phyloP scores from a whole-genome alignment of 352 stramenopile genomes.

The Phytophthora macrochlamydospora region DNA sequence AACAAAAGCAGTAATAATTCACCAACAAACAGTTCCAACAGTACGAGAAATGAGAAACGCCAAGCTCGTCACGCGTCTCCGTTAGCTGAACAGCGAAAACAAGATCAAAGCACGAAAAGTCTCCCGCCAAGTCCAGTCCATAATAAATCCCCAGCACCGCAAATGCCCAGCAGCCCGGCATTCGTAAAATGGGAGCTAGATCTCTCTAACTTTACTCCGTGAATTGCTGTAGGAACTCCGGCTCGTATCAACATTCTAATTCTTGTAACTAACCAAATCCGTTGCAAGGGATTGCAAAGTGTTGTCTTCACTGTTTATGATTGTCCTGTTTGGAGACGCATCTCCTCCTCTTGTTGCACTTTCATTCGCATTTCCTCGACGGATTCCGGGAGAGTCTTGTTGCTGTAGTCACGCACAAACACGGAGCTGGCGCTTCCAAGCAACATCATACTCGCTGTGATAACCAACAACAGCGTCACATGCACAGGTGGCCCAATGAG shows the following conservation, averaged over 20 bases:
- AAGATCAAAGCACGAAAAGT: neutral
- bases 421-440: conserved; percentile 68
- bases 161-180: conserved; percentile 17
- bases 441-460: conserved; percentile 85
- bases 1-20: conserved; percentile 3
- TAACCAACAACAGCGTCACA: conserved; percentile 70
- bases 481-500: conserved; percentile 78
- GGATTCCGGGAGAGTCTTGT: conserved; percentile 57
- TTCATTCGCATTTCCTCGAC: conserved; percentile 62
- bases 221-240: neutral
- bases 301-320: no score
- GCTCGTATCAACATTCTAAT: neutral
- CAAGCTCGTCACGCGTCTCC: neutral
- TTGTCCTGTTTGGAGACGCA: neutral
- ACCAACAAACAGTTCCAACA: neutral
- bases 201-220: conserved; percentile 69
- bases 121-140: no score
- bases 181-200: conserved; percentile 61
- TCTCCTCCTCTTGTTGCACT: conserved; percentile 5
- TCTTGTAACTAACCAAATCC: conserved; percentile 2
- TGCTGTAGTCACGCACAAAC: conserved; percentile 62
- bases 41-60: neutral
- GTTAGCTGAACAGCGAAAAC: neutral
- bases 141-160: neutral
- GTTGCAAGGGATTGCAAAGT: neutral